Evolutionary conservation across 2,329 filamentous ascomycete species (phyloP).

Genomic region (Aspergillus sp.): DNA sequence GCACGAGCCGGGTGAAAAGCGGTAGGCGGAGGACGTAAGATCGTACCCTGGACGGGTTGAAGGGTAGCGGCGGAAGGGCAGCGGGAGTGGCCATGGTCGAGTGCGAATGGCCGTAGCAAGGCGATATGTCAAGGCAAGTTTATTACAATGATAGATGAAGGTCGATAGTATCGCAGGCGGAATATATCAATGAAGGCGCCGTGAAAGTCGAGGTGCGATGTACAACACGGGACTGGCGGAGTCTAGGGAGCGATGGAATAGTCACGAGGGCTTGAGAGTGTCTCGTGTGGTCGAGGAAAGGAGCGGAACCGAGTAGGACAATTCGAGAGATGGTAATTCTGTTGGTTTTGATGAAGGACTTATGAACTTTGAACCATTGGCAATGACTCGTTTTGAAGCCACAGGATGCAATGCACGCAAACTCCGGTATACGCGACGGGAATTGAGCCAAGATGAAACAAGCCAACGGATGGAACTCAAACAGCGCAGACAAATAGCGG

Average conservation of each 20-base stretch:
- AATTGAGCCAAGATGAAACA: background rate
- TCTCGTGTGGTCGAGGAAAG: background rate
- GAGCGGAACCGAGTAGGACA: background rate
- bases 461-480: background rate
- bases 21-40: conserved; percentile 85
- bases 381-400: background rate
- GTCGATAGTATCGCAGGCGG: background rate
- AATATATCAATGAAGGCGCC: background rate
- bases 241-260: conserved; percentile 4
- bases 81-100: conserved; percentile 48
- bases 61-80: conserved; percentile 56
- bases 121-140: background rate
- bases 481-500: background rate
- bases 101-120: background rate
- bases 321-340: background rate
- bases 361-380: background rate
- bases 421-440: conserved; percentile 1
- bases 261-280: background rate
- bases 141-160: background rate
- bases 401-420: background rate
- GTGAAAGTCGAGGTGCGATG: background rate
- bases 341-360: background rate
- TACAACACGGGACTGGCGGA: background rate
- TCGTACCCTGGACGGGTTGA: conserved; percentile 73
- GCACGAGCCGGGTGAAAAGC: conserved; percentile 74